These are phyloP conservation scores for Metarhizium anisopliae DNA, from an alignment of 2,329 filamentous ascomycete species.

Conservation along the genomic window DNA sequence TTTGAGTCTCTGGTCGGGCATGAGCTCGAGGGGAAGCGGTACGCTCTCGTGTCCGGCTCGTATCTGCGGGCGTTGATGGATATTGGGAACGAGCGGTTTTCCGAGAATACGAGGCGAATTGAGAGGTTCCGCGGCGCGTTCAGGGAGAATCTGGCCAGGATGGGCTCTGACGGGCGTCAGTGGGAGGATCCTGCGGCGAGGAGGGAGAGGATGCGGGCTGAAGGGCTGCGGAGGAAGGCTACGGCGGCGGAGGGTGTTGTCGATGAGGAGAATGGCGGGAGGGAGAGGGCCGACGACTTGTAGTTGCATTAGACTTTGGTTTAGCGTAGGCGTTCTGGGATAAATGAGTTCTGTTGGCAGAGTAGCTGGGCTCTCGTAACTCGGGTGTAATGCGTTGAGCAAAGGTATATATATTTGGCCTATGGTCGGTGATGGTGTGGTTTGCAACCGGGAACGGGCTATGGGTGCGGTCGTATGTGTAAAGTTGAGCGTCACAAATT, in stretches of 20 bases:
- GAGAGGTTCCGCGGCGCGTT: slow-evolving; percentile 52
- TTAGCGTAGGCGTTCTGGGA: background rate
- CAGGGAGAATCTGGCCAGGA: slow-evolving; percentile 14
- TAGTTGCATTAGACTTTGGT: slow-evolving; percentile 1
- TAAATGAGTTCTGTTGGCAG: too few relatives aligned
- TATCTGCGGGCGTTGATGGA: slow-evolving; percentile 60
- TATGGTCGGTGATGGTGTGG: too few relatives aligned
- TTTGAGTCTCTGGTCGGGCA: slow-evolving; percentile 75
- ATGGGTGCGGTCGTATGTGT: too few relatives aligned
- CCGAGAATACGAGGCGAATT: slow-evolving; percentile 59
- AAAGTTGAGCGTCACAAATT: too few relatives aligned
- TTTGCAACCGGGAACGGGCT: too few relatives aligned
- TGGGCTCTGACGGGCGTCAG: slow-evolving; percentile 27
- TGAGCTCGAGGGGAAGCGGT: slow-evolving; percentile 26
- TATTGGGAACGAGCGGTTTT: slow-evolving; percentile 68
- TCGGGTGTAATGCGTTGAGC: too few relatives aligned
- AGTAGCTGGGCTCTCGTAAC: too few relatives aligned
- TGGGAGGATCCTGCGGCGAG: slow-evolving; percentile 48
- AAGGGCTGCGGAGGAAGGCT: slow-evolving; percentile 46
- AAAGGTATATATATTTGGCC: too few relatives aligned
- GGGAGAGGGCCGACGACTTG: background rate
- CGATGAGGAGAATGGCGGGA: background rate
- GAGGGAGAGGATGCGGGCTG: slow-evolving; percentile 46
- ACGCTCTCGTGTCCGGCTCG: slow-evolving; percentile 49
- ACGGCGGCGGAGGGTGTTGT: slow-evolving; percentile 15